phyloP scores from a whole-genome alignment of 78 protist genomes.

The Dictyostelium discoideum region DNA sequence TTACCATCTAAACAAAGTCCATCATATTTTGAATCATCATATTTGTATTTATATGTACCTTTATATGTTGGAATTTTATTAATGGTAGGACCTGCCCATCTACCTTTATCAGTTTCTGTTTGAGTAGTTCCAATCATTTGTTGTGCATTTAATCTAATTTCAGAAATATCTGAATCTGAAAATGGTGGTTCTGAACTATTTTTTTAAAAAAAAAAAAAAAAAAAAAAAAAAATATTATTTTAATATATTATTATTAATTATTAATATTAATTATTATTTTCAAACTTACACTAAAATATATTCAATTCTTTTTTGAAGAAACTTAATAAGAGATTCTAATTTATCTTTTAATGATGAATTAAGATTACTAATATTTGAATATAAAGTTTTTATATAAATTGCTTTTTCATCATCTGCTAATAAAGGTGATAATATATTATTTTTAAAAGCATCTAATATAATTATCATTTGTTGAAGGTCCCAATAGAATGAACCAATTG shows the following conservation, averaged over 20 bases:
- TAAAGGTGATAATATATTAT: background rate
- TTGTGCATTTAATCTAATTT: background rate
- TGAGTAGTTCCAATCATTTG: background rate
- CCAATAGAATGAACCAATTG: background rate
- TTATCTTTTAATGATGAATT: background rate
- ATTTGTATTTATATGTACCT: background rate
- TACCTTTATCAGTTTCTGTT: background rate
- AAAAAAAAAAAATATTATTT: too few species aligned
- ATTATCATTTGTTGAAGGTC: constrained; percentile 2
- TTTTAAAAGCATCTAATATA: background rate
- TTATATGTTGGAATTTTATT: constrained; percentile 1
- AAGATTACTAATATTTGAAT: background rate
- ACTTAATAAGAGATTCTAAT: background rate
- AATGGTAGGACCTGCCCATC: constrained; percentile 11
- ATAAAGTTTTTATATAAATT: background rate
- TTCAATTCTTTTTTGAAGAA: background rate
- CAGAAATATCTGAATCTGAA: background rate
- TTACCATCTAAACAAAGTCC: constrained; percentile 19
- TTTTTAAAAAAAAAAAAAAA: too few species aligned
- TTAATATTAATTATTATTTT: background rate
- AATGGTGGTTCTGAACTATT: too few species aligned
- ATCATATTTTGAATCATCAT: background rate
- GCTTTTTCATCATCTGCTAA: background rate
- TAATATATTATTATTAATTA: too few species aligned
- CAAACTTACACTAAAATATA: background rate